phyloP scores from a whole-genome alignment of 805 yeast genomes.

The Yarrowia sp. region DNA sequence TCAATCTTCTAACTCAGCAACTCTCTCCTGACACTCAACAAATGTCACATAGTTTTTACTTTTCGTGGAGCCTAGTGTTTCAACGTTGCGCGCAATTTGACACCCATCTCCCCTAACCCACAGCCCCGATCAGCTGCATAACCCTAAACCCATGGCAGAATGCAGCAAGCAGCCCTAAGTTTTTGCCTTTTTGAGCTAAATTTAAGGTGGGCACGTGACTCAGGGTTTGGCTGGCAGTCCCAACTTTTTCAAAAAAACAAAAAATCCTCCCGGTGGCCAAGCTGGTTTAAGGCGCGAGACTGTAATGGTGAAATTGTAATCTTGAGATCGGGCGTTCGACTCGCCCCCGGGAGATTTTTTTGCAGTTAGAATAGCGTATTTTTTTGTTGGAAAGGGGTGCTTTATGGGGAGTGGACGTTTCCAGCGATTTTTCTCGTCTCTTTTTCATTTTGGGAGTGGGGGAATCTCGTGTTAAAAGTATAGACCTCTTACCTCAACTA shows the following conservation, averaged over 20 bases:
- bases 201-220: background rate
- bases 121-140: background rate
- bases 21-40: background rate
- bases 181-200: background rate
- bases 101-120: background rate
- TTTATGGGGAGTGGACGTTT: too few species aligned
- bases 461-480: too few species aligned
- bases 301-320: slow-evolving; percentile 22
- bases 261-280: slow-evolving; percentile 24
- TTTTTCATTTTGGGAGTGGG: too few species aligned
- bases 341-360: slow-evolving; percentile 24
- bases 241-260: background rate
- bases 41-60: background rate
- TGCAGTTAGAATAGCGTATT: too few species aligned
- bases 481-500: too few species aligned
- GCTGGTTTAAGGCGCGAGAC: slow-evolving; percentile 26
- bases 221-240: background rate
- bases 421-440: too few species aligned
- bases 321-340: slow-evolving; percentile 26
- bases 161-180: background rate
- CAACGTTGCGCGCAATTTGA: background rate
- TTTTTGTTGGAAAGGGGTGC: too few species aligned
- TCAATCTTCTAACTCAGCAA: too few species aligned
- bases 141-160: background rate
- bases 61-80: background rate